These are phyloP conservation scores for Thecaphora thlaspeos DNA, from an alignment of 1,284 basidiomycete genomes.

Conservation along the genomic window DNA sequence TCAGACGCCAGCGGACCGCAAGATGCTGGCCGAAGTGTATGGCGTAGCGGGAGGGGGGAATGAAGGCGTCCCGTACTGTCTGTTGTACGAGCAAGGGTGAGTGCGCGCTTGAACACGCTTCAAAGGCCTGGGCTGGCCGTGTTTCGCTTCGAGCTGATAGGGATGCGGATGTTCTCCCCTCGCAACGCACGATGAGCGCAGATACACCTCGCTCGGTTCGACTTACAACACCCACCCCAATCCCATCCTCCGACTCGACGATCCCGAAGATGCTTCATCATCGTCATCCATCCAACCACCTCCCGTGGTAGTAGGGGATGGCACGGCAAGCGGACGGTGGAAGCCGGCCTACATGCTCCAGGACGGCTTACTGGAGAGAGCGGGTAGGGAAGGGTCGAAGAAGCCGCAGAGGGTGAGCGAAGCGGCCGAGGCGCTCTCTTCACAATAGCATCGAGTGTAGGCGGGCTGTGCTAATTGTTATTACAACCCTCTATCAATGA, in stretches of 20 bases:
- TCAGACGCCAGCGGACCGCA: background rate
- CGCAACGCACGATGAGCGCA: too few relatives aligned
- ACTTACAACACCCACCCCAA: constrained; percentile 92
- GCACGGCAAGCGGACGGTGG: constrained; percentile 57
- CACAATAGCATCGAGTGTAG: background rate
- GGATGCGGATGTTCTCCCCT: background rate
- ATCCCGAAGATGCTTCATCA: too few relatives aligned
- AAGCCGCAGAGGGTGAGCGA: too few relatives aligned
- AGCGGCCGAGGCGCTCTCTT: too few relatives aligned
- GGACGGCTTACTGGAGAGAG: constrained; percentile 75
- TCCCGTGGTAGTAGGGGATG: constrained; percentile 14
- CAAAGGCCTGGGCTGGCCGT: too few relatives aligned
- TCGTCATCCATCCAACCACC: too few relatives aligned
- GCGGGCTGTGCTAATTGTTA: too few relatives aligned
- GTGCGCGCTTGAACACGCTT: too few relatives aligned
- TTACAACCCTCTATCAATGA: too few relatives aligned
- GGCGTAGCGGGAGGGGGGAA: constrained; percentile 23
- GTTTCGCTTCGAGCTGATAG: too few relatives aligned
- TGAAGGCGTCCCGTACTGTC: constrained; percentile 67
- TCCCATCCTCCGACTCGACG: constrained; percentile 67
- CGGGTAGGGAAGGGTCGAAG: constrained; percentile 56
- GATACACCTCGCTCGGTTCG: constrained; percentile 90
- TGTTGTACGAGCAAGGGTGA: constrained; percentile 79
- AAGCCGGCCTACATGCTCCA: constrained; percentile 75
- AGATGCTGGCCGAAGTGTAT: constrained; percentile 2